Conservation (phyloP, 2,329 filamentous ascomycete genomes). For the Cadophora malorum region DNA sequence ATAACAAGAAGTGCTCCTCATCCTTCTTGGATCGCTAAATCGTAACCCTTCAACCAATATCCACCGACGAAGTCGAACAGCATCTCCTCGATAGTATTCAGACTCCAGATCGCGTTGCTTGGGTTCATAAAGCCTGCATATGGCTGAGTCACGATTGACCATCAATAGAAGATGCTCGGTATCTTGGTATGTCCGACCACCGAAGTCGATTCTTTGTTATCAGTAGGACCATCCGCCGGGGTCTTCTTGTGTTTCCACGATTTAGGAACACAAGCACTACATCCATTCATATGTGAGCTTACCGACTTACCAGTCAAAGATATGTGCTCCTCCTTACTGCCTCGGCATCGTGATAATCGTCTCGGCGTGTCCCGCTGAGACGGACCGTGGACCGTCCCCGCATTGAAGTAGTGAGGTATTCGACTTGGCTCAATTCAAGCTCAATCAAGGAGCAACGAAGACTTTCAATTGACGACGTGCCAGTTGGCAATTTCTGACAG, state of each 20-base stretch:
- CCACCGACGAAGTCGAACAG: too few species aligned
- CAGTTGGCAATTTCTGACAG: too few species aligned
- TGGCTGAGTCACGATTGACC: too few species aligned
- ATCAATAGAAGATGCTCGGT: neutral
- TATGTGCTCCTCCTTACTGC: neutral
- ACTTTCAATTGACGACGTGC: neutral
- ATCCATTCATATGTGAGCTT: too few species aligned
- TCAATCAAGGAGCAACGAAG: neutral
- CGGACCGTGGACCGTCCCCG: neutral
- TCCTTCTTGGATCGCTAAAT: neutral
- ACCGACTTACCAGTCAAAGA: neutral
- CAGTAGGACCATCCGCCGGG: neutral
- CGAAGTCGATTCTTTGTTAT: neutral
- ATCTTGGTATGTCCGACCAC: neutral
- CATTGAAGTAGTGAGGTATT: neutral
- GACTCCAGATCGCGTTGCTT: too few species aligned
- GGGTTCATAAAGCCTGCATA: too few species aligned
- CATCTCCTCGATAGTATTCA: too few species aligned
- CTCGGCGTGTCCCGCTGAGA: neutral
- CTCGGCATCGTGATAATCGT: neutral
- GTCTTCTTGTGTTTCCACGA: neutral
- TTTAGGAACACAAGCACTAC: neutral
- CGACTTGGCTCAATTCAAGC: neutral
- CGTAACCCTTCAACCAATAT: neutral
- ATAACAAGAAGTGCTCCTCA: neutral